phyloP scores from a whole-genome alignment of 768 basidiomycete genomes.

The Boletus fagicola region DNA sequence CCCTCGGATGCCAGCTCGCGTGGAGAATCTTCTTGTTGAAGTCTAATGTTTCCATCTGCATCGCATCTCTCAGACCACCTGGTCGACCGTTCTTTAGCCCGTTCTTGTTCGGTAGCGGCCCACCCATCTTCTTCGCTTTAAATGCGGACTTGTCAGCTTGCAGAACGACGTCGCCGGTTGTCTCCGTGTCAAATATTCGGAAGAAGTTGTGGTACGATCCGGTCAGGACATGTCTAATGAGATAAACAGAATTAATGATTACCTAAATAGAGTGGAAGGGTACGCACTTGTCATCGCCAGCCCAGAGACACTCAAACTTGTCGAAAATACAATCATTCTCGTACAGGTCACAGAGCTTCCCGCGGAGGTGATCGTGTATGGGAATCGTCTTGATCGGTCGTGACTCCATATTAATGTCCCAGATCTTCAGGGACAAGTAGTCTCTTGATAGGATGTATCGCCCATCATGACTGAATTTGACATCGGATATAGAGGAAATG shows the following conservation, averaged over 20 bases:
- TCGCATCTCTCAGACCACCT: conserved; percentile 70
- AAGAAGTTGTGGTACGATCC: conserved; percentile 99
- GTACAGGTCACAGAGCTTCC: conserved; percentile 97
- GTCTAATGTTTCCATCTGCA: conserved; percentile 84
- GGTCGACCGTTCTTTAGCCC: conserved; percentile 75
- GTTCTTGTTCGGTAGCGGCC: conserved; percentile 69
- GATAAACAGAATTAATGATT: conserved; percentile 2
- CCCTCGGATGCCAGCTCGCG: conserved; percentile 95
- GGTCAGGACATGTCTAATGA: conserved; percentile 86
- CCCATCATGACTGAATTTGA: conserved; percentile 98
- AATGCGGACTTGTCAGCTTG: conserved; percentile 99
- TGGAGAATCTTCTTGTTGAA: conserved; percentile 98
- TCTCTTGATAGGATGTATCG: conserved; percentile 96
- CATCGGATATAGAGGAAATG: conserved; percentile 98
- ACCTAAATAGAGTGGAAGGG: conserved; percentile 11
- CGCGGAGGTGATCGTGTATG: conserved; percentile 96
- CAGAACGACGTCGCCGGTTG: conserved; percentile 82
- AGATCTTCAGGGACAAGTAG: conserved; percentile 97
- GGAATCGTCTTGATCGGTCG: conserved; percentile 96
- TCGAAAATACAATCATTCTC: conserved; percentile 99
- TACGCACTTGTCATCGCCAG: conserved; percentile 91
- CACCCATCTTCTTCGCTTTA: conserved; percentile 98
- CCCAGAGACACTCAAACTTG: conserved; percentile 99
- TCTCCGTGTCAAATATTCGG: conserved; percentile 96
- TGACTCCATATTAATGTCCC: conserved; percentile 99